These are phyloP conservation scores for Peltaster fructicola DNA, from an alignment of 2,329 filamentous ascomycete species.

Conservation along the genomic window DNA sequence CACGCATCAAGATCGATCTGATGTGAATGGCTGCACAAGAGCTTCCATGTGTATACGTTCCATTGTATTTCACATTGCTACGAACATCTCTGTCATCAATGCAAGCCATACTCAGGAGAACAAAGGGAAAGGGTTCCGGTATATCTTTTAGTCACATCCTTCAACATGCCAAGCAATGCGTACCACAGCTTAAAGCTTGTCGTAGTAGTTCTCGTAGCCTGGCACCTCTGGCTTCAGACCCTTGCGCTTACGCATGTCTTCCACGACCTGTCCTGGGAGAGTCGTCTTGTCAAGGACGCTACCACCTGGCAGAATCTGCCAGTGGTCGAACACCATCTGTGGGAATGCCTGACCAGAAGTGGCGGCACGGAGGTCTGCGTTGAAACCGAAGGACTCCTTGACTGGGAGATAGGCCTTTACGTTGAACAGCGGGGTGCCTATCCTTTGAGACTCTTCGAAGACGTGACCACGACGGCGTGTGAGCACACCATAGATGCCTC, in stretches of 20 bases:
- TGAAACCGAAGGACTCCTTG: conserved; percentile 98
- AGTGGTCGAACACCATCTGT: conserved; percentile 97
- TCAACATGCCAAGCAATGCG: no score
- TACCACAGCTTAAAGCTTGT: conserved; percentile 18
- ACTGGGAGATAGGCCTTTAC: conserved; percentile 95
- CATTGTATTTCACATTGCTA: no score
- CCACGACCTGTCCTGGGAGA: conserved; percentile 69
- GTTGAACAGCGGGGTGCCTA: conserved; percentile 97
- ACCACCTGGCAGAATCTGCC: conserved; percentile 89
- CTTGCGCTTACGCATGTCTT: conserved; percentile 95
- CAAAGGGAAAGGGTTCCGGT: no score
- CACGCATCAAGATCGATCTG: no score
- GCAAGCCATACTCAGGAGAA: no score
- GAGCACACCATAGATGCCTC: conserved; percentile 98
- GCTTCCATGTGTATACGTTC: no score
- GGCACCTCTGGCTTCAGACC: conserved; percentile 95
- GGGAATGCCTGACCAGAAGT: conserved; percentile 98
- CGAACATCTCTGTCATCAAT: conserved; percentile 1
- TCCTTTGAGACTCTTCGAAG: conserved; percentile 94
- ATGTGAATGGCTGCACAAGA: no score
- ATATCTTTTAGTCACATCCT: no score
- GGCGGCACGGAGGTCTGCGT: conserved; percentile 80
- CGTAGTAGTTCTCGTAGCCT: conserved; percentile 59
- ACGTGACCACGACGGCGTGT: conserved; percentile 97
- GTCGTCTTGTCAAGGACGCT: conserved; percentile 68